Evolutionary conservation across 768 basidiomycete genomes (phyloP).

Genomic region (Suillus variegatus): DNA sequence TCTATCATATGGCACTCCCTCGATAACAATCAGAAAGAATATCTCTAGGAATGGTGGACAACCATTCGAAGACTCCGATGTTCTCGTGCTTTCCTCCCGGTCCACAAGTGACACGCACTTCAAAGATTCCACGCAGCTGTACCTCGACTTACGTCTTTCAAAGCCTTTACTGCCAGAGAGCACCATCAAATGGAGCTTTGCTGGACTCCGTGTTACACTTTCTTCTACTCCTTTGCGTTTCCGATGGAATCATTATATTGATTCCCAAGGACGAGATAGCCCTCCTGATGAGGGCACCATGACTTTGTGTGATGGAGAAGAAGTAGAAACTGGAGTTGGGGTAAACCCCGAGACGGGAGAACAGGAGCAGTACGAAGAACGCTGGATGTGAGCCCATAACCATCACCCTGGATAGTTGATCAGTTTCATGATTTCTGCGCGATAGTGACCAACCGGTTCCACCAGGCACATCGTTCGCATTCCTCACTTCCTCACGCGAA

Average conservation of each 20-base stretch:
- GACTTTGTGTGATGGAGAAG: constrained; percentile 12
- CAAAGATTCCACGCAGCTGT: constrained; percentile 19
- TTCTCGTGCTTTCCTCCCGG: constrained; percentile 30
- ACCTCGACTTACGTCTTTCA: constrained; percentile 20
- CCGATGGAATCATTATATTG: constrained; percentile 19
- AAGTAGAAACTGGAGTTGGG: constrained; percentile 19
- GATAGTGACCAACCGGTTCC: constrained; percentile 14
- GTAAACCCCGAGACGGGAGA: constrained; percentile 17
- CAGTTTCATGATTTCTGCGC: neutral
- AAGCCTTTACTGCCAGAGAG: constrained; percentile 4
- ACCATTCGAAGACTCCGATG: constrained; percentile 27
- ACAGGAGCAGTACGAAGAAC: constrained; percentile 20
- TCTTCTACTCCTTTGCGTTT: constrained; percentile 11
- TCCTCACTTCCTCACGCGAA: constrained; percentile 16
- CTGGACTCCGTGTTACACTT: constrained; percentile 16
- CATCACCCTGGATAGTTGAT: too few species aligned
- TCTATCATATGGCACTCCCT: constrained; percentile 18
- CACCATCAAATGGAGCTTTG: constrained; percentile 17
- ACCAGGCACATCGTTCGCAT: constrained; percentile 15
- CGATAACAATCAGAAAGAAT: constrained; percentile 21
- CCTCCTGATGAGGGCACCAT: constrained; percentile 18
- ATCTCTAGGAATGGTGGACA: constrained; percentile 23
- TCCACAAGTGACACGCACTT: constrained; percentile 17
- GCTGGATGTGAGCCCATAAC: constrained; percentile 19
- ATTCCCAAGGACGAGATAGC: constrained; percentile 15